These are phyloP conservation scores for Buddleja alternifolia DNA, from an alignment of 257 asterid genomes.

Conservation along the genomic window DNA sequence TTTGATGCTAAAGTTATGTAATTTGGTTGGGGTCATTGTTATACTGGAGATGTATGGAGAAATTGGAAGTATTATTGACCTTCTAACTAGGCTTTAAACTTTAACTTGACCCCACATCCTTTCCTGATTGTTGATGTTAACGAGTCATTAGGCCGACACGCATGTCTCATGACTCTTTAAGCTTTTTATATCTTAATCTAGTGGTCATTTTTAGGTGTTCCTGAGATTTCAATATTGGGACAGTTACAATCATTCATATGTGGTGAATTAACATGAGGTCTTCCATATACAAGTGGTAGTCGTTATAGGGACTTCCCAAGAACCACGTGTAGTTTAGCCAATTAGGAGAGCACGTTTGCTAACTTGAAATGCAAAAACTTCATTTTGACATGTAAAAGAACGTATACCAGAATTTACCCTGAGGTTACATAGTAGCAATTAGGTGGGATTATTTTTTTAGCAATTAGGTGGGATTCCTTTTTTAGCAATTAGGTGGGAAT, in stretches of 20 bases:
- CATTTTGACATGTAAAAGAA: conserved; percentile 10
- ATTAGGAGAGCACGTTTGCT: conserved; percentile 11
- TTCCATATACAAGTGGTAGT: no score
- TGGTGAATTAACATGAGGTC: no score
- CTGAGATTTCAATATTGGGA: no score
- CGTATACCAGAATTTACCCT: conserved; percentile 25
- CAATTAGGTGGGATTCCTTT: conserved; percentile 6
- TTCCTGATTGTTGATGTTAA: conserved; percentile 30
- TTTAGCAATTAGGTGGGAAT: conserved; percentile 8
- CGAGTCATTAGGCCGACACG: conserved; percentile 28
- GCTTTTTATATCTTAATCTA: conserved; percentile 11
- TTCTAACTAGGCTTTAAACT: conserved; percentile 35
- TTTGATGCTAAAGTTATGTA: conserved; percentile 35
- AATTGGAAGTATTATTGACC: conserved; percentile 19
- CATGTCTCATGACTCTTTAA: conserved; percentile 31
- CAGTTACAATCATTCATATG: no score
- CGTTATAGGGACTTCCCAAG: no score
- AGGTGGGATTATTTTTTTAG: conserved; percentile 5
- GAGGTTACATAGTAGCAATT: background rate
- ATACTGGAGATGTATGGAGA: conserved; percentile 9
- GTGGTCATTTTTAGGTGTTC: no score
- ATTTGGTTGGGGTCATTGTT: conserved; percentile 38
- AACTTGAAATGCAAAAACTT: conserved; percentile 15
- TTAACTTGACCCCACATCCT: conserved; percentile 42
- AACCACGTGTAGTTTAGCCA: no score